These are phyloP conservation scores for Xylogone sp. DNA, from an alignment of 2,329 filamentous ascomycete species.

Conservation along the genomic window DNA sequence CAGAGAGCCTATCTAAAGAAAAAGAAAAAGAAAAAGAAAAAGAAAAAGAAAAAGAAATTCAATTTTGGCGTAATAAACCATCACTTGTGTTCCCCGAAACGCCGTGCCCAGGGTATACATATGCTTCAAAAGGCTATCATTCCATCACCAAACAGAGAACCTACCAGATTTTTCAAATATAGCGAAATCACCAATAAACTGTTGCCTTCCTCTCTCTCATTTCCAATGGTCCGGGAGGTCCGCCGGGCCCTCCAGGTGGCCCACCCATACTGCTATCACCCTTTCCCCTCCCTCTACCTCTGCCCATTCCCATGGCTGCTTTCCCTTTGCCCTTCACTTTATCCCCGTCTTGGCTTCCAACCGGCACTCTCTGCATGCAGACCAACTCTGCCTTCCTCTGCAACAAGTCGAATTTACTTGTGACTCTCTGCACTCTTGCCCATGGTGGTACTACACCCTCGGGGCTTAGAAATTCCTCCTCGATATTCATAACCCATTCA, in stretches of 20 bases:
- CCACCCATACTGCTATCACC: background rate
- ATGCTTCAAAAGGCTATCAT: no score
- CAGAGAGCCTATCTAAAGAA: no score
- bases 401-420: slow-evolving; percentile 4
- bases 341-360: background rate
- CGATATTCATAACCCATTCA: slow-evolving; percentile 20
- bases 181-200: background rate
- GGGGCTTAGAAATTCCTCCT: slow-evolving; percentile 14
- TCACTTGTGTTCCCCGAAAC: no score
- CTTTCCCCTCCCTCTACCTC: background rate
- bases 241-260: background rate
- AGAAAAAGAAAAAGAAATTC: no score
- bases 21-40: no score
- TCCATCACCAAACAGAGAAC: background rate
- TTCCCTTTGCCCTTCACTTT: background rate
- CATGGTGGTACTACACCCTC: slow-evolving; percentile 7
- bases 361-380: slow-evolving; percentile 8
- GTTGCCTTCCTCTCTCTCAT: background rate
- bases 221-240: background rate
- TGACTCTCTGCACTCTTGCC: slow-evolving; percentile 10
- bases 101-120: no score
- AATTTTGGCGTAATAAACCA: no score
- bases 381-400: slow-evolving; percentile 7
- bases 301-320: no score
- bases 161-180: background rate